These are phyloP conservation scores for Oidiodendron maius DNA, from an alignment of 495 filamentous ascomycete species.

Conservation along the genomic window DNA sequence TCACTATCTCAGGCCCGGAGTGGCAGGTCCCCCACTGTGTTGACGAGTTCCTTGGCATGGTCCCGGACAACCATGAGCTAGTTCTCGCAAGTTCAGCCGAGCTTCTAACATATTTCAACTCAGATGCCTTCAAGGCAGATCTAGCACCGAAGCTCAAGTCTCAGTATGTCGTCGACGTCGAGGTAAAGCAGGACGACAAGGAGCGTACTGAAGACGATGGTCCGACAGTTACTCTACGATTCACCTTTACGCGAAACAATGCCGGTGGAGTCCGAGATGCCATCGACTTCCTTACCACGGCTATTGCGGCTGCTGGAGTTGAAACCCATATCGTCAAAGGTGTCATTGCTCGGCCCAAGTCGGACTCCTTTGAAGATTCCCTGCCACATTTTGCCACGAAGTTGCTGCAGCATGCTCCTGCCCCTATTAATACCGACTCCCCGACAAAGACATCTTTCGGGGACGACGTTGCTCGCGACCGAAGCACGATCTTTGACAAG, in stretches of 20 bases:
- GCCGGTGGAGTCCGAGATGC: slow-evolving; percentile 92
- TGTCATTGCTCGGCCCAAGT: slow-evolving; percentile 90
- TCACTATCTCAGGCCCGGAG: slow-evolving; percentile 91
- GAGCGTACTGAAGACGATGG: slow-evolving; percentile 47
- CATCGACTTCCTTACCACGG: slow-evolving; percentile 84
- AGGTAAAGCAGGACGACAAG: slow-evolving; percentile 52
- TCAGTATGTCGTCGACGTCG: slow-evolving; percentile 85
- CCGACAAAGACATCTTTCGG: slow-evolving; percentile 73
- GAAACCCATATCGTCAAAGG: slow-evolving; percentile 85
- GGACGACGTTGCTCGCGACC: slow-evolving; percentile 68
- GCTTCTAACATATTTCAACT: slow-evolving; percentile 72
- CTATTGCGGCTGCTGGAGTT: slow-evolving; percentile 76
- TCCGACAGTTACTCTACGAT: slow-evolving; percentile 43
- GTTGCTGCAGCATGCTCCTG: slow-evolving; percentile 83
- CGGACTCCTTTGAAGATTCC: slow-evolving; percentile 96
- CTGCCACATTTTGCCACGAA: slow-evolving; percentile 96
- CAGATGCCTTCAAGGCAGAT: slow-evolving; percentile 68
- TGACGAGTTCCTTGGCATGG: slow-evolving; percentile 93
- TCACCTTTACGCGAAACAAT: slow-evolving; percentile 91
- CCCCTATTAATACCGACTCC: slow-evolving; percentile 73
- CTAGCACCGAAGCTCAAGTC: slow-evolving; percentile 76
- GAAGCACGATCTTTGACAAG: slow-evolving; percentile 77
- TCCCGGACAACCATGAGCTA: slow-evolving; percentile 91
- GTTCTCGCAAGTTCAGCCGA: slow-evolving; percentile 68
- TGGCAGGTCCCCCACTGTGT: slow-evolving; percentile 96